Conservation (phyloP, 495 filamentous ascomycete species). For the Podospora pseudoanserina region DNA sequence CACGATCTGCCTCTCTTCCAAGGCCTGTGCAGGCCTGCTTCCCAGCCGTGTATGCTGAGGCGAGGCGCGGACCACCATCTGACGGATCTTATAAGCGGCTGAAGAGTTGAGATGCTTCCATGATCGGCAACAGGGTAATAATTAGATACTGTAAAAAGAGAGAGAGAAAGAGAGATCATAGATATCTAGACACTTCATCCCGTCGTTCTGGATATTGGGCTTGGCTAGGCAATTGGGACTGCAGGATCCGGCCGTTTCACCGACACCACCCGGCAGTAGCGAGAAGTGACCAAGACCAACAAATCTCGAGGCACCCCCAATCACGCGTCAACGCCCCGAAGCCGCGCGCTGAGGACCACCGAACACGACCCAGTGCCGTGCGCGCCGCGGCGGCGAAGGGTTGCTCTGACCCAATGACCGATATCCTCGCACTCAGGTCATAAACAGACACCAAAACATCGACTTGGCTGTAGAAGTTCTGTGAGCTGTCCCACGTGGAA, state of each 20-base stretch:
- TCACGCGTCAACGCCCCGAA: conserved; percentile 11
- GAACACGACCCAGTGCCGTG: conserved; percentile 20
- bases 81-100: conserved; percentile 13
- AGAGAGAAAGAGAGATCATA: background rate
- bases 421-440: conserved; percentile 10
- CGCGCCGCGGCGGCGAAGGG: conserved; percentile 9
- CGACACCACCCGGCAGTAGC: background rate
- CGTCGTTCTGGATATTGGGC: conserved; percentile 3
- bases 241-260: conserved; percentile 4
- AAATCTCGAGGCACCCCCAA: conserved; percentile 1
- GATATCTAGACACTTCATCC: background rate
- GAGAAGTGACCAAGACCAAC: conserved; percentile 18
- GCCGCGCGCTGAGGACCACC: conserved; percentile 9
- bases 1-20: background rate
- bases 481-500: conserved; percentile 12
- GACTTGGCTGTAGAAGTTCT: too few relatives aligned
- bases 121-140: conserved; percentile 1
- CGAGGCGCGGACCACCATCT: conserved; percentile 10
- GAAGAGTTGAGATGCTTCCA: conserved; percentile 1
- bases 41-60: conserved; percentile 13
- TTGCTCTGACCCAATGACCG: conserved; percentile 13
- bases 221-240: conserved; percentile 3
- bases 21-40: background rate
- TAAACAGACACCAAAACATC: conserved; percentile 12
- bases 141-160: background rate